A percentile compares a stretch with the other conserved stretches of the same genome.
Conservation (phyloP, 2,329 filamentous ascomycete genomes). For the Pseudodiploospora longispora region DNA sequence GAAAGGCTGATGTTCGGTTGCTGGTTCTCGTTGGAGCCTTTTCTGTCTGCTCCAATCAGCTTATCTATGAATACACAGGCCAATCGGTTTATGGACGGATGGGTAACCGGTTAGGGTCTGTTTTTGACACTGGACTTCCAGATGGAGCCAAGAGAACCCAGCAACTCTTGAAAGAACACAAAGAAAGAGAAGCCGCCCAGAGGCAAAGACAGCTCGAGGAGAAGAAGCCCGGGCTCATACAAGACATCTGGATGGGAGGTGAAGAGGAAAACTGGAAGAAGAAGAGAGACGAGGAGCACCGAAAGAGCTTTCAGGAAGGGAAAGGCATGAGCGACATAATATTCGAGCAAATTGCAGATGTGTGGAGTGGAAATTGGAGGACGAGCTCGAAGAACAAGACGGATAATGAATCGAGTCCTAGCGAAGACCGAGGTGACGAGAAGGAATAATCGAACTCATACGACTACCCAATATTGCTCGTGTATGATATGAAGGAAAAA, state of each 20-base stretch:
- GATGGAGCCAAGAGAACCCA: conserved; percentile 44
- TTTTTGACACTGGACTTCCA: conserved; percentile 47
- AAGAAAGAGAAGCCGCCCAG: conserved; percentile 26
- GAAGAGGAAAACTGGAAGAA: conserved; percentile 47
- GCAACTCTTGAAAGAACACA: conserved; percentile 39
- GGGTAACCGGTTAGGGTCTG: conserved; percentile 31
- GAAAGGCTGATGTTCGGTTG: conserved; percentile 43
- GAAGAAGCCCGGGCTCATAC: conserved; percentile 28
- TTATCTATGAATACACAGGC: conserved; percentile 49
- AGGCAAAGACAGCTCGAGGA: conserved; percentile 19
- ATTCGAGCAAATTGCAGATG: conserved; percentile 48
- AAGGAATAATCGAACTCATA: conserved; percentile 5
- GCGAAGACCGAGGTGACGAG: conserved; percentile 15
- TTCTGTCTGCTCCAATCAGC: conserved; percentile 46
- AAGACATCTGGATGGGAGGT: conserved; percentile 51
- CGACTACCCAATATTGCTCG: background rate
- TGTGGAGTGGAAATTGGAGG: conserved; percentile 33
- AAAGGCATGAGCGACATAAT: conserved; percentile 50
- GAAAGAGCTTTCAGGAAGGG: conserved; percentile 45
- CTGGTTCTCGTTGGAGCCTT: conserved; percentile 41
- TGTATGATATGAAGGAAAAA: too few relatives aligned
- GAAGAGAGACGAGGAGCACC: conserved; percentile 43
- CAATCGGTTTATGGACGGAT: conserved; percentile 43
- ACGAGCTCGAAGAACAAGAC: conserved; percentile 20
- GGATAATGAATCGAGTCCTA: conserved; percentile 13